phyloP scores from a whole-genome alignment of 2,329 filamentous ascomycete species.

The Colletotrichum sublineola region DNA sequence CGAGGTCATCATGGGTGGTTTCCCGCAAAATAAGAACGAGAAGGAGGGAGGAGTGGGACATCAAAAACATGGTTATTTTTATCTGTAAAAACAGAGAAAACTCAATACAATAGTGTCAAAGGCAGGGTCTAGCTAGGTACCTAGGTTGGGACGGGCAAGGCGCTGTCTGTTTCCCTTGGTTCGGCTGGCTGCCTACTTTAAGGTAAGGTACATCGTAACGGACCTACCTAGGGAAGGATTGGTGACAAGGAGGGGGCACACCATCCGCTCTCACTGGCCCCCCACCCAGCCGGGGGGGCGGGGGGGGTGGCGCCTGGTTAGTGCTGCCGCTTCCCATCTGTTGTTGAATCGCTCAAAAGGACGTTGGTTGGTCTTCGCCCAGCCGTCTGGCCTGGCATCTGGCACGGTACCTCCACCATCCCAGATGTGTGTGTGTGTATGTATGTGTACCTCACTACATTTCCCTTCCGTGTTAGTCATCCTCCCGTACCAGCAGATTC shows the following conservation, averaged over 20 bases:
- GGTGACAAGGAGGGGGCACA: not conserved
- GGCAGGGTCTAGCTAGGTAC: not conserved
- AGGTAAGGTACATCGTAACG: slow-evolving; percentile 7
- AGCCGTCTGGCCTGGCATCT: not conserved
- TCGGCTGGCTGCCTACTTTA: not conserved
- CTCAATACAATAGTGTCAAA: not conserved
- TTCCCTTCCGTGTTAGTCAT: not conserved
- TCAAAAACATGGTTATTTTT: no score
- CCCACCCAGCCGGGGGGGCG: not conserved
- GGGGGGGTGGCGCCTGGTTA: not conserved
- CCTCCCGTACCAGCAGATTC: not conserved
- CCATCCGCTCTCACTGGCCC: not conserved
- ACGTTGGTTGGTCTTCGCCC: slow-evolving; percentile 32
- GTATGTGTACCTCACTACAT: not conserved
- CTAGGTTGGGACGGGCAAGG: slow-evolving; percentile 10
- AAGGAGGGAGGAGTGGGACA: not conserved
- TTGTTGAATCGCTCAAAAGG: slow-evolving; percentile 32
- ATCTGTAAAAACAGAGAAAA: not conserved
- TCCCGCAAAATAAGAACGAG: not conserved
- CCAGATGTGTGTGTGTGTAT: no score
- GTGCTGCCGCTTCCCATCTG: slow-evolving; percentile 32
- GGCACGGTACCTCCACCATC: not conserved
- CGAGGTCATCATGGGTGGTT: slow-evolving; percentile 34
- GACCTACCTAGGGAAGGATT: slow-evolving; percentile 22
- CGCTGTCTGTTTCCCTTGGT: slow-evolving; percentile 14